Conservation (phyloP, 1,284 basidiomycete genomes). For the Fomitopsis schrenkii region DNA sequence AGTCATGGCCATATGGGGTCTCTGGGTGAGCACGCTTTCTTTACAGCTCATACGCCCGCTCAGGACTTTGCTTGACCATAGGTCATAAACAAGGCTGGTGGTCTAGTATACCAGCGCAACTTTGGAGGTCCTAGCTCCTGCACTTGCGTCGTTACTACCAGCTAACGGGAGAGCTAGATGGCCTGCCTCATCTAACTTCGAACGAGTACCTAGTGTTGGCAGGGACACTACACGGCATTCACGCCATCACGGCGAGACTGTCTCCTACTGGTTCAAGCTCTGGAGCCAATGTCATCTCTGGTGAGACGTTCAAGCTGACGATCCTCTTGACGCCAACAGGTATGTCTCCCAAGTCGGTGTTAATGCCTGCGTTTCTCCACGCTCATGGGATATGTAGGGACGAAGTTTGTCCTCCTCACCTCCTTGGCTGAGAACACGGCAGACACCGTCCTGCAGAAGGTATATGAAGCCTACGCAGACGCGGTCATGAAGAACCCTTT, state of each 20-base stretch:
- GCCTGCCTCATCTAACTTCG: constrained; percentile 83
- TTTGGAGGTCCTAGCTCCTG: constrained; percentile 65
- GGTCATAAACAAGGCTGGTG: constrained; percentile 99
- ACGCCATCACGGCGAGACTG: constrained; percentile 93
- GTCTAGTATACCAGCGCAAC: constrained; percentile 90
- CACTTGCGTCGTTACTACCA: constrained; percentile 2
- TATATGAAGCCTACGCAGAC: constrained; percentile 90
- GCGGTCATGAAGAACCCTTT: constrained; percentile 99
- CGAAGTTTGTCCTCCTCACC: constrained; percentile 94
- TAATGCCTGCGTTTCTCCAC: neutral
- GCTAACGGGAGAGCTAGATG: constrained; percentile 49
- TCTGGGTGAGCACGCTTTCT: constrained; percentile 60
- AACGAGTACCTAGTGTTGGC: constrained; percentile 98
- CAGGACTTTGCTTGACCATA: constrained; percentile 23
- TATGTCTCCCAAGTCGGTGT: constrained; percentile 32
- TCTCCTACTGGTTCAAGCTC: constrained; percentile 81
- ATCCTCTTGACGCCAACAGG: constrained; percentile 93
- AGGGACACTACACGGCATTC: constrained; percentile 96
- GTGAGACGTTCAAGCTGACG: constrained; percentile 89
- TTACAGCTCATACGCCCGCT: neutral
- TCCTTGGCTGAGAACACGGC: constrained; percentile 73
- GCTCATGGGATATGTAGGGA: constrained; percentile 50
- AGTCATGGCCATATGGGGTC: constrained; percentile 67
- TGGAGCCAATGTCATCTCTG: constrained; percentile 92
- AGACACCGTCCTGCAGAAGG: constrained; percentile 72